These are phyloP conservation scores for Sphagnum magellanicum DNA, from an alignment of 228 moss, liverwort and hornwort genomes.

Conservation along the genomic window DNA sequence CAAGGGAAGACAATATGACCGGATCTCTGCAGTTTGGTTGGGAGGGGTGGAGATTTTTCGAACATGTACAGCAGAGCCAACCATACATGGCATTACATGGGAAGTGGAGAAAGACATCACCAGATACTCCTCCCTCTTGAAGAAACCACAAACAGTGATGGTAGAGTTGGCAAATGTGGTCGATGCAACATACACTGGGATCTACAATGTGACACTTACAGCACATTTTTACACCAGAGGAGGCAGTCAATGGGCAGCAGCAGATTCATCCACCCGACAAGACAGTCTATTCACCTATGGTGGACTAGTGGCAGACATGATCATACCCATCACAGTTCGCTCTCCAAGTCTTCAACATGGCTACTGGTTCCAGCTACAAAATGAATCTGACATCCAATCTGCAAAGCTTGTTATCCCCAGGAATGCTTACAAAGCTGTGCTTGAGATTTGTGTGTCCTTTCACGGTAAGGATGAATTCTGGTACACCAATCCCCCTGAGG, in stretches of 20 bases:
- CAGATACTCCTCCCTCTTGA: conserved; percentile 59
- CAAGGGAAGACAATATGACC: conserved; percentile 63
- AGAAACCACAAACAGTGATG: conserved; percentile 34
- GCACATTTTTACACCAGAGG: conserved; percentile 38
- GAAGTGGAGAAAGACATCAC: conserved; percentile 85
- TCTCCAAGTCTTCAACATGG: conserved; percentile 46
- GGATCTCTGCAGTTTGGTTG: conserved; percentile 81
- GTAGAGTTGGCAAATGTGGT: conserved; percentile 65
- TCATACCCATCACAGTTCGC: conserved; percentile 43
- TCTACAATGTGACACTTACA: conserved; percentile 57
- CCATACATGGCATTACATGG: conserved; percentile 59
- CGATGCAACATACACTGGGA: conserved; percentile 46
- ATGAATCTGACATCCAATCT: conserved; percentile 23
- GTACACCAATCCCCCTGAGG: conserved; percentile 69
- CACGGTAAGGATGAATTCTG: conserved; percentile 75
- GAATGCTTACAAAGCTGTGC: conserved; percentile 49
- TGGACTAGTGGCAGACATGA: conserved; percentile 28
- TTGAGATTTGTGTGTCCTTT: conserved; percentile 67
- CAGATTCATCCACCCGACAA: neutral
- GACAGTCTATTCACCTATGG: conserved; percentile 11
- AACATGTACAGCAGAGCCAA: conserved; percentile 83
- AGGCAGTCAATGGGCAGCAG: neutral
- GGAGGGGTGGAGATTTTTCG: conserved; percentile 77
- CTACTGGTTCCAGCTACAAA: conserved; percentile 53
- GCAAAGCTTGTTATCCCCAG: conserved; percentile 29